Conservation (phyloP, 2,329 filamentous ascomycete genomes). For the Plectosphaerella cucumerina region DNA sequence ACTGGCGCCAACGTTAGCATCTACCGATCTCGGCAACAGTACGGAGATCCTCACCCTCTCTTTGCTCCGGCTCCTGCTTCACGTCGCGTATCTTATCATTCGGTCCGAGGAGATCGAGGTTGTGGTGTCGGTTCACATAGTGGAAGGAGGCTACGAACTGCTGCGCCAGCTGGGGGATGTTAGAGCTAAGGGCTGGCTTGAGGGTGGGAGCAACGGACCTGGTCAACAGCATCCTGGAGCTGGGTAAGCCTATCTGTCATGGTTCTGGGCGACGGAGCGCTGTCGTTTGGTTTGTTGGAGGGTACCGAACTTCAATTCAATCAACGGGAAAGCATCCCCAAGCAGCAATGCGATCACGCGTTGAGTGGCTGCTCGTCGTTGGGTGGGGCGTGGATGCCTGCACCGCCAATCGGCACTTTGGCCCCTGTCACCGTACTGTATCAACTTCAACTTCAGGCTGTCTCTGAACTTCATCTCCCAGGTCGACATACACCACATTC, state of each 20-base stretch:
- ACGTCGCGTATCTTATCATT: constrained; percentile 56
- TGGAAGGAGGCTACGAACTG: constrained; percentile 66
- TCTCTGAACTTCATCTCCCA: too few species aligned
- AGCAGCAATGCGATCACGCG: background rate
- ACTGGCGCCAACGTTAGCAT: constrained; percentile 32
- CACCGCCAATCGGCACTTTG: background rate
- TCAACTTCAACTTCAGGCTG: too few species aligned
- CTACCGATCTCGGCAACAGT: constrained; percentile 6
- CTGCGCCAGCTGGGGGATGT: constrained; percentile 52
- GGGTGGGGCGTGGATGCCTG: background rate
- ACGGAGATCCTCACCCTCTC: constrained; percentile 38
- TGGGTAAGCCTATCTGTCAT: constrained; percentile 79
- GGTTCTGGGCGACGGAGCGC: constrained; percentile 9
- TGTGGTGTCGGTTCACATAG: constrained; percentile 65
- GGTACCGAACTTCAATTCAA: background rate
- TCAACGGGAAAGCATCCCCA: too few species aligned
- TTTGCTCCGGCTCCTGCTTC: constrained; percentile 48
- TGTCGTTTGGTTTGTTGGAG: background rate
- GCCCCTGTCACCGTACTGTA: too few species aligned
- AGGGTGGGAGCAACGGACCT: constrained; percentile 44
- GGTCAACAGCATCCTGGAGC: constrained; percentile 79
- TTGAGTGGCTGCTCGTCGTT: background rate
- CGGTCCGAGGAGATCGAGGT: constrained; percentile 54
- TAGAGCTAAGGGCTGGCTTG: background rate
- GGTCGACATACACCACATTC: too few species aligned